A percentile compares a stretch with the other conserved stretches of the same genome.
These are phyloP conservation scores for Trifolium pratense DNA, from an alignment of 306 rosid genomes.

Conservation along the genomic window DNA sequence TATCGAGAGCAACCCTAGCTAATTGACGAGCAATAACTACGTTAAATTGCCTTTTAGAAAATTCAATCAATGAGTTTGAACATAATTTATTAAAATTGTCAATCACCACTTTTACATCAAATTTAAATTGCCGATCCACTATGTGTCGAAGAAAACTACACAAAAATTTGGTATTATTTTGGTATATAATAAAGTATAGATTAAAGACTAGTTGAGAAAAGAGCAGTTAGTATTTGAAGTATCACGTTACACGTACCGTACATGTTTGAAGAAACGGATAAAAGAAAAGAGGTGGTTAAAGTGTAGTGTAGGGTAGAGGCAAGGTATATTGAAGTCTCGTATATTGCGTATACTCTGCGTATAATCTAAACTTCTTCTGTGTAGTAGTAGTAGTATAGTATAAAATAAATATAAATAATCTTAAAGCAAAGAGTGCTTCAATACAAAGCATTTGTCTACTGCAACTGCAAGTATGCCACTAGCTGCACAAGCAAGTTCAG, in stretches of 20 bases:
- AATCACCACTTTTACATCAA: too few relatives aligned
- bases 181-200: neutral
- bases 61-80: too few relatives aligned
- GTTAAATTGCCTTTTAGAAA: too few relatives aligned
- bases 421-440: constrained; percentile 36
- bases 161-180: neutral
- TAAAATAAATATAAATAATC: constrained; percentile 18
- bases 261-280: constrained; percentile 32
- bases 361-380: constrained; percentile 30
- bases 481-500: constrained; percentile 20
- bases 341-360: constrained; percentile 42
- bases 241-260: constrained; percentile 18
- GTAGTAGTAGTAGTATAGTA: neutral
- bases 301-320: constrained; percentile 43
- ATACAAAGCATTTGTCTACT: constrained; percentile 24
- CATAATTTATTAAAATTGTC: too few relatives aligned
- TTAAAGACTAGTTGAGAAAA: neutral
- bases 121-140: too few relatives aligned
- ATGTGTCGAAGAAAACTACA: neutral
- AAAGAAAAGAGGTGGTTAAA: constrained; percentile 26
- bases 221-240: constrained; percentile 21
- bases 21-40: too few relatives aligned
- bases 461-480: constrained; percentile 4
- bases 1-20: too few relatives aligned
- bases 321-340: constrained; percentile 40